Conservation (phyloP, 495 filamentous ascomycete species). For the Astrocystis sublimbata region DNA sequence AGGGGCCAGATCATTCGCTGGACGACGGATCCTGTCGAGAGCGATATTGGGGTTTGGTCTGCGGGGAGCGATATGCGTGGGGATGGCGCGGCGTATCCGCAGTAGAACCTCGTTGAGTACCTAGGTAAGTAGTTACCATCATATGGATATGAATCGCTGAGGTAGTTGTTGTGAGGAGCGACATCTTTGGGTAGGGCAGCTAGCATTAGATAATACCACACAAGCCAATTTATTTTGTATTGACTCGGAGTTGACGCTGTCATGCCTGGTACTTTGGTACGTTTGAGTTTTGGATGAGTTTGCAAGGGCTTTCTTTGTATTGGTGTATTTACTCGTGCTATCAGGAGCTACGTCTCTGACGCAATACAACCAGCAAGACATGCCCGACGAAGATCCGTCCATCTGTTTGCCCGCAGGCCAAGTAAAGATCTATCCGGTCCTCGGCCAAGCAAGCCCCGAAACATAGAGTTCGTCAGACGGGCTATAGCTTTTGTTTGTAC, state of each 20-base stretch:
- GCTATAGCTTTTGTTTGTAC: slow-evolving; percentile 12
- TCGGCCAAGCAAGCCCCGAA: not conserved
- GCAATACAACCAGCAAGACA: not conserved
- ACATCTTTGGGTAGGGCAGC: no score
- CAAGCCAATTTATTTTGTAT: no score
- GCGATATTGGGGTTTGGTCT: slow-evolving; percentile 67
- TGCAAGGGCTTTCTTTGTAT: no score
- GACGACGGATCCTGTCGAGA: slow-evolving; percentile 63
- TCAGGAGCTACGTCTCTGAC: no score
- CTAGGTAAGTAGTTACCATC: no score
- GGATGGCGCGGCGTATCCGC: slow-evolving; percentile 70
- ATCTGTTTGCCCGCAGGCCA: not conserved
- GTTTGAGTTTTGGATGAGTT: no score
- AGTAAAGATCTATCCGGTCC: not conserved
- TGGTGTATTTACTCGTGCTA: no score
- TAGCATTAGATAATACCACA: no score
- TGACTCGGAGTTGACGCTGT: no score
- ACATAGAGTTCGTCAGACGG: not conserved
- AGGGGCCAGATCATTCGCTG: slow-evolving; percentile 84
- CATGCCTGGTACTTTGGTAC: no score
- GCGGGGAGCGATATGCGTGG: slow-evolving; percentile 87
- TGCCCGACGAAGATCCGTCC: not conserved
- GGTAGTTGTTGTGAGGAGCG: no score
- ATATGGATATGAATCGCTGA: no score
- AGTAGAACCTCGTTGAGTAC: slow-evolving; percentile 11